Percentiles rank a stretch among this genome's conserved stretches.
Conservation (phyloP, 2,329 filamentous ascomycete species). For the Ophiostoma angusticollis region DNA sequence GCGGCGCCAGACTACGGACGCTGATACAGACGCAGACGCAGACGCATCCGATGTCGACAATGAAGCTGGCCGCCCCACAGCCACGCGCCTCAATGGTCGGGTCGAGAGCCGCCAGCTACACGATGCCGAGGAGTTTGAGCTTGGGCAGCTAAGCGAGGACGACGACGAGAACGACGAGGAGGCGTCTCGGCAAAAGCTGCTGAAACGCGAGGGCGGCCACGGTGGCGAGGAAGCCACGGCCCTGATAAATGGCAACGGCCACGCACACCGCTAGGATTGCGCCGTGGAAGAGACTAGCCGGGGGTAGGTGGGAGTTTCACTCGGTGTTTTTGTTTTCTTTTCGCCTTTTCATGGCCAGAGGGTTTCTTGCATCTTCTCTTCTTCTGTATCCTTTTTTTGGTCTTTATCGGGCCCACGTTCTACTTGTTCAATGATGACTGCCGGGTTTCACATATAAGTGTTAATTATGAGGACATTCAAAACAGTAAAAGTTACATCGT, state of each 20-base stretch:
- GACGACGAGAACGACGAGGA: conserved; percentile 58
- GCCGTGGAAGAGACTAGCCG: too few species aligned
- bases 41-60: too few species aligned
- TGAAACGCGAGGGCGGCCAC: conserved; percentile 18
- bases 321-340: background rate
- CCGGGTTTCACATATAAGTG: too few species aligned
- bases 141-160: conserved; percentile 81
- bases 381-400: too few species aligned
- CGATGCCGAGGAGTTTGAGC: conserved; percentile 86
- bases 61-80: background rate
- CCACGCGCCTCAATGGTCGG: conserved; percentile 20
- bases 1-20: conserved; percentile 1
- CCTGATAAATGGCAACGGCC: conserved; percentile 14
- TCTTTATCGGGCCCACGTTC: too few species aligned
- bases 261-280: conserved; percentile 3
- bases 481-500: too few species aligned
- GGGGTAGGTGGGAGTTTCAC: background rate
- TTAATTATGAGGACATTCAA: too few species aligned
- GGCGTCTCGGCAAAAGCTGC: conserved; percentile 25
- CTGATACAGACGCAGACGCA: too few species aligned
- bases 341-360: too few species aligned
- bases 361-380: background rate
- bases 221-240: conserved; percentile 16
- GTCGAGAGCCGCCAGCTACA: conserved; percentile 46
- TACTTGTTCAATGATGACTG: too few species aligned